These are phyloP conservation scores for Pythium rhizo-oryzae DNA, from an alignment of 352 stramenopile genomes.

Conservation along the genomic window DNA sequence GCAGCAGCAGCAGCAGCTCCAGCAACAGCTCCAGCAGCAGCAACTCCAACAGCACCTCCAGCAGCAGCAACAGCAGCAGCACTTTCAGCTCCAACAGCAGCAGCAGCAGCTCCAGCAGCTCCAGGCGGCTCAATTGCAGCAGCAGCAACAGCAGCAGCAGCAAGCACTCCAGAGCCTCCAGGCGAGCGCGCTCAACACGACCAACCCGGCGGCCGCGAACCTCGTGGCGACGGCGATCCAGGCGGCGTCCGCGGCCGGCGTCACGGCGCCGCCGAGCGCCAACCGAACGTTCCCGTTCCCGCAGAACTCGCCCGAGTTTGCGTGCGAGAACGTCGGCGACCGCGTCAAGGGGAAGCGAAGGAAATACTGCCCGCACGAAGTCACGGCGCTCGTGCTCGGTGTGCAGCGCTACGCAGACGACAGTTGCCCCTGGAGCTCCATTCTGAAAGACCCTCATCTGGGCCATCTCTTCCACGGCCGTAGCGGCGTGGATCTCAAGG, in stretches of 20 bases:
- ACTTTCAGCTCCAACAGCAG: slow-evolving; percentile 36
- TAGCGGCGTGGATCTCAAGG: slow-evolving; percentile 80
- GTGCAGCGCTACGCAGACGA: slow-evolving; percentile 85
- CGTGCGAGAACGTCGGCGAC: slow-evolving; percentile 81
- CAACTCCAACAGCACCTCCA: slow-evolving; percentile 32
- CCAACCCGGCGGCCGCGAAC: slow-evolving; percentile 13
- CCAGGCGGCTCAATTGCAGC: slow-evolving; percentile 26
- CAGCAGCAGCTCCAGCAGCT: slow-evolving; percentile 38
- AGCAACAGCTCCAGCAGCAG: slow-evolving; percentile 31
- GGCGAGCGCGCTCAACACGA: slow-evolving; percentile 18
- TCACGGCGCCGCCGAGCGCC: slow-evolving; percentile 16
- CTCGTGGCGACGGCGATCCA: slow-evolving; percentile 40
- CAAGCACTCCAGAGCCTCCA: slow-evolving; percentile 32
- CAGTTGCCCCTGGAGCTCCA: slow-evolving; percentile 84
- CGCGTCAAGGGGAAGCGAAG: slow-evolving; percentile 82
- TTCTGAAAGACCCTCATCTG: slow-evolving; percentile 71
- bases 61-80: slow-evolving; percentile 36
- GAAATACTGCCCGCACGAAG: slow-evolving; percentile 86
- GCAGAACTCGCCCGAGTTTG: slow-evolving; percentile 76
- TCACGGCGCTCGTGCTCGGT: slow-evolving; percentile 79
- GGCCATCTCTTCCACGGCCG: slow-evolving; percentile 78
- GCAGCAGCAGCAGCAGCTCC: slow-evolving; percentile 18
- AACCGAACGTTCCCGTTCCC: slow-evolving; percentile 54
- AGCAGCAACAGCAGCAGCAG: slow-evolving; percentile 38
- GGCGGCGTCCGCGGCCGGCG: slow-evolving; percentile 16